Percentiles rank a stretch among this genome's conserved stretches.
Conservation (phyloP, 805 yeast genomes). For the Candida ulmi region DNA sequence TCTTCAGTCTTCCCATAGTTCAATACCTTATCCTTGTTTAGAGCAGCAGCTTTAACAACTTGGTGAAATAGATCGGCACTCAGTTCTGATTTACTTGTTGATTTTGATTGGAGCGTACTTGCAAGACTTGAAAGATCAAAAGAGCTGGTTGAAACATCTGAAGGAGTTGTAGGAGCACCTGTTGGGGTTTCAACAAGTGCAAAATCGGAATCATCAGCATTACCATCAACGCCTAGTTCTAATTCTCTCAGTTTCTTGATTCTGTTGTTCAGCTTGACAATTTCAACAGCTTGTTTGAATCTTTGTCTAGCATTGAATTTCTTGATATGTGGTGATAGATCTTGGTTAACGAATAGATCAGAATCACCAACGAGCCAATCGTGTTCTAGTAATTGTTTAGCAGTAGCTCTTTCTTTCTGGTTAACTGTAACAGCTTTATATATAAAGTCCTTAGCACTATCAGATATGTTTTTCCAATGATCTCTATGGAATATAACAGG, state of each 20-base stretch:
- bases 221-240: conserved; percentile 40
- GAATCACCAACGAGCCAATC: conserved; percentile 65
- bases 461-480: conserved; percentile 80
- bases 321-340: conserved; percentile 76
- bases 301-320: conserved; percentile 79
- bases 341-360: conserved; percentile 40
- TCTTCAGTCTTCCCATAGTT: neutral
- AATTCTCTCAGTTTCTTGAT: conserved; percentile 60
- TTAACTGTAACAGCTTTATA: conserved; percentile 61
- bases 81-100: conserved; percentile 14
- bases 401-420: conserved; percentile 66
- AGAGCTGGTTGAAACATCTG: conserved; percentile 5
- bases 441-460: conserved; percentile 77
- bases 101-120: conserved; percentile 8
- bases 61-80: conserved; percentile 59
- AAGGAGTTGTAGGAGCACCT: neutral
- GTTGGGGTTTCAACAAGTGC: conserved; percentile 2
- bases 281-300: conserved; percentile 79
- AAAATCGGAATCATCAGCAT: conserved; percentile 34
- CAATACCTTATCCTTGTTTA: conserved; percentile 32
- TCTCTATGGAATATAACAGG: conserved; percentile 82
- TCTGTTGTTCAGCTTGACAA: conserved; percentile 76
- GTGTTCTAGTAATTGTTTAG: conserved; percentile 56
- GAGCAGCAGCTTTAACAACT: conserved; percentile 62
- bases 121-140: conserved; percentile 19